Evolutionary conservation across 2,329 filamentous ascomycete genomes (phyloP).

Genomic region (Cladosporium sp.): DNA sequence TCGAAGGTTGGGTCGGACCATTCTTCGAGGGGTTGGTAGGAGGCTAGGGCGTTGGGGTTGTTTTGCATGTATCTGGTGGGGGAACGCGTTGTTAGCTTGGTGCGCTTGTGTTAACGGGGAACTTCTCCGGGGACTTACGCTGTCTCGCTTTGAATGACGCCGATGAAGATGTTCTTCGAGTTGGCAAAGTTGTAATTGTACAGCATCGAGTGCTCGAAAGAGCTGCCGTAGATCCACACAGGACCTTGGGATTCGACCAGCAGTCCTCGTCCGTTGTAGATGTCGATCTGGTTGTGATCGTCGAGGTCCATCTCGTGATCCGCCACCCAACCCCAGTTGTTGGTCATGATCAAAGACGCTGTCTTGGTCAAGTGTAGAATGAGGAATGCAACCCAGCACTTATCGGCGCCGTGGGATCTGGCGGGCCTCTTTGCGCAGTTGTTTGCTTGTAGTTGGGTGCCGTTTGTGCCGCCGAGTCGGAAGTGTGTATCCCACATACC

Average conservation of each 20-base stretch:
- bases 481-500: slow-evolving; percentile 93
- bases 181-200: slow-evolving; percentile 81
- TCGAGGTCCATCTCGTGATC: slow-evolving; percentile 81
- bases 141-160: slow-evolving; percentile 82
- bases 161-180: slow-evolving; percentile 76
- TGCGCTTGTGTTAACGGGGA: too few species aligned
- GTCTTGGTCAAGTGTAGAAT: slow-evolving; percentile 46
- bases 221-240: slow-evolving; percentile 60
- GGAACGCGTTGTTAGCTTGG: too few species aligned
- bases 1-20: slow-evolving; percentile 67
- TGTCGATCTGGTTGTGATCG: slow-evolving; percentile 68
- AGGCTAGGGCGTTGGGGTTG: slow-evolving; percentile 67
- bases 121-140: too few species aligned
- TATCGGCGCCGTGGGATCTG: slow-evolving; percentile 41
- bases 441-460: slow-evolving; percentile 65
- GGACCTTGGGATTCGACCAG: slow-evolving; percentile 57
- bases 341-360: slow-evolving; percentile 71
- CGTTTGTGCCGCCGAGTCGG: slow-evolving; percentile 53
- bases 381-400: slow-evolving; percentile 68
- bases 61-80: slow-evolving; percentile 61
- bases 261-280: slow-evolving; percentile 82
- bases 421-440: slow-evolving; percentile 72
- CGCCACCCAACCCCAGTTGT: slow-evolving; percentile 87
- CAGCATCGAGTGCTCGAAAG: slow-evolving; percentile 55
- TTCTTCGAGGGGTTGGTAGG: slow-evolving; percentile 54